These are phyloP conservation scores for Leccinum longicurvipes DNA, from an alignment of 768 basidiomycete genomes.

Conservation along the genomic window DNA sequence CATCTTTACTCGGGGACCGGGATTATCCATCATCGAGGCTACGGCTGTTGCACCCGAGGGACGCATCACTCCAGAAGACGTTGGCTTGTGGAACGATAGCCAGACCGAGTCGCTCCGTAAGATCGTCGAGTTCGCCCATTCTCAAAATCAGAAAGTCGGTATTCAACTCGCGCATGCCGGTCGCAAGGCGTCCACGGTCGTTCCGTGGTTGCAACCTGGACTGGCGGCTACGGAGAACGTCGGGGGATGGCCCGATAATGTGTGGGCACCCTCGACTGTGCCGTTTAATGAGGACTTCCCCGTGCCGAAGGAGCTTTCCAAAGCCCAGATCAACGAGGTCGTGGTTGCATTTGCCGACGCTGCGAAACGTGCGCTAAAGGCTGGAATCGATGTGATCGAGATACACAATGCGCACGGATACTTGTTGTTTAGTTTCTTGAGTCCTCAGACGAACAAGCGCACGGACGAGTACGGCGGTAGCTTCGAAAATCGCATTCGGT, in stretches of 20 bases:
- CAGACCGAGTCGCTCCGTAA: constrained; percentile 46
- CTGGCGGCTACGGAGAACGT: constrained; percentile 33
- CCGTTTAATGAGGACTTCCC: constrained; percentile 43
- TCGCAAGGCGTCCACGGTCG: constrained; percentile 63
- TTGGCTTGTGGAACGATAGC: constrained; percentile 61
- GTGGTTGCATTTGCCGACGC: constrained; percentile 53
- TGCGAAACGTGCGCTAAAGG: constrained; percentile 49
- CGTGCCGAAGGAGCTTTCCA: constrained; percentile 52
- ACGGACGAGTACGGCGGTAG: constrained; percentile 70
- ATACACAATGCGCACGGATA: constrained; percentile 68
- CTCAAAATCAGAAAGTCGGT: constrained; percentile 63
- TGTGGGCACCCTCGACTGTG: constrained; percentile 56
- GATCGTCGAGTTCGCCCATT: constrained; percentile 70
- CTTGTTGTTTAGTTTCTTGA: constrained; percentile 53
- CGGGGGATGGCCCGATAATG: constrained; percentile 53
- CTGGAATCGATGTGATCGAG: constrained; percentile 59
- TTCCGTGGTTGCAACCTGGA: constrained; percentile 54
- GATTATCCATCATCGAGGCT: constrained; percentile 62
- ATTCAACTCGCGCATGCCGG: constrained; percentile 79
- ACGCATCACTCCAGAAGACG: constrained; percentile 64
- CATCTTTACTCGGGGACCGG: constrained; percentile 50
- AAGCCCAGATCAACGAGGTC: constrained; percentile 54
- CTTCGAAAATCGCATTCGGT: constrained; percentile 64
- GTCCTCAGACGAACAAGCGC: constrained; percentile 58
- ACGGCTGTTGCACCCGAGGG: constrained; percentile 59